phyloP scores from a whole-genome alignment of 176 grass and related monocot species.

The Otatea glauca region DNA sequence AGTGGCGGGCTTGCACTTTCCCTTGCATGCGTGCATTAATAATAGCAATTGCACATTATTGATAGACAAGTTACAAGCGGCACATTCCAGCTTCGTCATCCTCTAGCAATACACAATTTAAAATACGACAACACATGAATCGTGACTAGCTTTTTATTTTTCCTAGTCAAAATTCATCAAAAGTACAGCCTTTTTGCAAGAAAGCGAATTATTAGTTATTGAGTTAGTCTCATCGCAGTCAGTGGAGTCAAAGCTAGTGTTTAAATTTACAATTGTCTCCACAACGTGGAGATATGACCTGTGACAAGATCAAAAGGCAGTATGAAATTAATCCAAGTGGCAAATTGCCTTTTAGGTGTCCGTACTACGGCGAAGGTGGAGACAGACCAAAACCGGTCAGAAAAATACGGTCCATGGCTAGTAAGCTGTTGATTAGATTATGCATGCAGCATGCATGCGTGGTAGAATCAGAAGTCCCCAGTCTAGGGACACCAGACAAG shows the following conservation, averaged over 20 bases:
- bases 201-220: neutral
- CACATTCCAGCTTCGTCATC: neutral
- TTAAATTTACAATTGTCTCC: neutral
- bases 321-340: neutral
- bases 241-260: neutral
- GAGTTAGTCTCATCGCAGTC: neutral
- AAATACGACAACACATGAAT: neutral
- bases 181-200: neutral
- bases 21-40: no score
- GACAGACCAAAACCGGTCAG: neutral
- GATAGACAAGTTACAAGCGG: neutral
- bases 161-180: neutral
- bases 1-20: no score
- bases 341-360: neutral
- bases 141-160: neutral
- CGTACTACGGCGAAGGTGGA: conserved; percentile 14
- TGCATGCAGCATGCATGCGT: neutral
- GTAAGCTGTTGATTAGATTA: neutral
- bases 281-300: neutral
- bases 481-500: neutral
- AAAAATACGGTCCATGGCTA: neutral
- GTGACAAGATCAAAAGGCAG: neutral
- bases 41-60: no score
- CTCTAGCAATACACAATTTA: neutral
- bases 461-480: neutral